phyloP scores from a whole-genome alignment of 2,329 filamentous ascomycete species.

The Akanthomyces uredinophilus region DNA sequence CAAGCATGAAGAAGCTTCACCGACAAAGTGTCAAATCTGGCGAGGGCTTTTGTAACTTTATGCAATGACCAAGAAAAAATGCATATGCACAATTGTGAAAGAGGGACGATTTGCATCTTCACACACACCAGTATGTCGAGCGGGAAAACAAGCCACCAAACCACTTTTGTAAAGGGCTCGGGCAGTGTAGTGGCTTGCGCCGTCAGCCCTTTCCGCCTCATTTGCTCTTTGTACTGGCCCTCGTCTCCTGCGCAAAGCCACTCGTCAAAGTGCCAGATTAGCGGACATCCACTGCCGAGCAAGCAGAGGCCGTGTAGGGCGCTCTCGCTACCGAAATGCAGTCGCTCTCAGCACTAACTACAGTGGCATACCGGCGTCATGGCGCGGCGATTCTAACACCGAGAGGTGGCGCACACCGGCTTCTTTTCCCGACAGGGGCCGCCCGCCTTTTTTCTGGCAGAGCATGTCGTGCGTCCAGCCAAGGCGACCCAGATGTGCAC shows the following conservation, averaged over 20 bases:
- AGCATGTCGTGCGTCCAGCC: conserved; percentile 6
- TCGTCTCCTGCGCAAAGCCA: not conserved
- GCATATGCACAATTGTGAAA: conserved; percentile 3
- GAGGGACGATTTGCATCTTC: not conserved
- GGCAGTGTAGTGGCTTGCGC: not conserved
- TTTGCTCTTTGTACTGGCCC: not conserved
- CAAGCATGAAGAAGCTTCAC: not conserved
- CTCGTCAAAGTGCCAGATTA: not conserved
- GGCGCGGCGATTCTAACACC: not conserved
- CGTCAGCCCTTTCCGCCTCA: conserved; percentile 5
- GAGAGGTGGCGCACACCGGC: not conserved
- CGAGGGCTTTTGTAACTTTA: not conserved
- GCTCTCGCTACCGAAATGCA: not conserved
- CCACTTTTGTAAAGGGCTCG: not conserved
- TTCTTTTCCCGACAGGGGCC: not conserved
- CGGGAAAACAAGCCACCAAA: not conserved
- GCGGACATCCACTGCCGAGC: conserved; percentile 1
- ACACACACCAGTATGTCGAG: not conserved
- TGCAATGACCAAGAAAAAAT: not conserved
- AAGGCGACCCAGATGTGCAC: conserved; percentile 7
- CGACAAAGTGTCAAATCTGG: not conserved
- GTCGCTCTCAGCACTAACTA: not conserved
- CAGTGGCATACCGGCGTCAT: not conserved
- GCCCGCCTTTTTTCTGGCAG: not conserved
- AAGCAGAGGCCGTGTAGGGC: not conserved